Evolutionary conservation across 805 yeast species (phyloP).

Genomic region (Yamadazyma sp.): DNA sequence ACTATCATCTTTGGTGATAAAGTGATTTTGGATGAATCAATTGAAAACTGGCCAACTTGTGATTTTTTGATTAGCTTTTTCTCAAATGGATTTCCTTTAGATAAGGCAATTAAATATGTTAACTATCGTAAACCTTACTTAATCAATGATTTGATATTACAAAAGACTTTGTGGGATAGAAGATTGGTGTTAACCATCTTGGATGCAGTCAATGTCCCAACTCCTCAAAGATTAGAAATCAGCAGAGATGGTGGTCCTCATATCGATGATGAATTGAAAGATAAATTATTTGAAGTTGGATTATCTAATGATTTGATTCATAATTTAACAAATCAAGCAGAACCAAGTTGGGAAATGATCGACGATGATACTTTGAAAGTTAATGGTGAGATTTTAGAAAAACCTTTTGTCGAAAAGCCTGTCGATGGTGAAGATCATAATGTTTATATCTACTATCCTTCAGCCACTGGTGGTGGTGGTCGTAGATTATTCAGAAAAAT

Average conservation of each 20-base stretch:
- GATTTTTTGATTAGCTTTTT: constrained; percentile 92
- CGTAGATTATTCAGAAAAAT: constrained; percentile 90
- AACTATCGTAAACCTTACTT: constrained; percentile 85
- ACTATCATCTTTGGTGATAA: constrained; percentile 97
- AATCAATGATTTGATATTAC: constrained; percentile 86
- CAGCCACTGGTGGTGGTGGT: constrained; percentile 95
- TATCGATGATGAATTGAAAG: constrained; percentile 53
- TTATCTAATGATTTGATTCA: constrained; percentile 45
- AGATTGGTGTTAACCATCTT: constrained; percentile 77
- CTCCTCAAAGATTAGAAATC: constrained; percentile 85
- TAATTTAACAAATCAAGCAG: constrained; percentile 62
- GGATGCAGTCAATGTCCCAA: constrained; percentile 80
- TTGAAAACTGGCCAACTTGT: constrained; percentile 99
- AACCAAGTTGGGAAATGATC: constrained; percentile 83
- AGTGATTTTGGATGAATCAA: constrained; percentile 87
- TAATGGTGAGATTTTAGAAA: constrained; percentile 65
- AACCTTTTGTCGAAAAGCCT: constrained; percentile 97
- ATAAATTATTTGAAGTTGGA: constrained; percentile 45
- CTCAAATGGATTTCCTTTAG: constrained; percentile 93
- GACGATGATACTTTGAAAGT: constrained; percentile 74
- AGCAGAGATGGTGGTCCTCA: constrained; percentile 97
- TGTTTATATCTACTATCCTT: constrained; percentile 86
- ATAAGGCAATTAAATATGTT: constrained; percentile 89
- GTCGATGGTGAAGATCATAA: constrained; percentile 99
- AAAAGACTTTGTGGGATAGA: constrained; percentile 96